Evolutionary conservation across 228 moss, liverwort and hornwort genomes (phyloP).

Genomic region (Sphagnum fallax): DNA sequence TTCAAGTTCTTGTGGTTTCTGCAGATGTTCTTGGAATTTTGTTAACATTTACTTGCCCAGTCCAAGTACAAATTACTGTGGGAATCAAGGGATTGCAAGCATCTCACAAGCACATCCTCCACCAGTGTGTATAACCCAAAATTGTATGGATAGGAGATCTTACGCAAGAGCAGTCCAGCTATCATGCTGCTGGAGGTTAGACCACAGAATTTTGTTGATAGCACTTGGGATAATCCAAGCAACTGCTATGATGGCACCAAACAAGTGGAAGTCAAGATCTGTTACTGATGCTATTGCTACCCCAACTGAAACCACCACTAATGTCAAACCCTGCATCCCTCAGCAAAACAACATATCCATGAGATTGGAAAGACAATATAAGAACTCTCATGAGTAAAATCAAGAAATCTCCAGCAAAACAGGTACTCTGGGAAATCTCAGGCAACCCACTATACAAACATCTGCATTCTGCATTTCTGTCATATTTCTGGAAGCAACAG

Average conservation of each 20-base stretch:
- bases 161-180: slow-evolving; percentile 11
- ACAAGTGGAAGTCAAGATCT: slow-evolving; percentile 5
- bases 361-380: background rate
- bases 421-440: too few species aligned
- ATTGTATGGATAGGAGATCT: background rate
- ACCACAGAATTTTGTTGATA: slow-evolving; percentile 9
- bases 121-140: too few species aligned
- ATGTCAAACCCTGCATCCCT: slow-evolving; percentile 4
- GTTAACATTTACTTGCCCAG: too few species aligned
- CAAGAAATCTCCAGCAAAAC: too few species aligned
- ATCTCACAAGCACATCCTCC: too few species aligned
- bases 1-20: too few species aligned
- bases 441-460: too few species aligned
- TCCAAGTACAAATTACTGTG: too few species aligned
- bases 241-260: slow-evolving; percentile 5
- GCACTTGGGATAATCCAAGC: slow-evolving; percentile 10
- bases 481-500: too few species aligned
- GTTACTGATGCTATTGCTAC: slow-evolving; percentile 8
- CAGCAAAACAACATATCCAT: background rate
- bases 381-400: background rate
- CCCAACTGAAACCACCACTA: slow-evolving; percentile 6
- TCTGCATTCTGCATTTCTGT: too few species aligned
- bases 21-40: too few species aligned
- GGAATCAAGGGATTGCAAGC: too few species aligned
- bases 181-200: slow-evolving; percentile 5